A percentile compares a stretch with the other conserved stretches of the same genome.
Evolutionary conservation across 2,329 filamentous ascomycete species (phyloP).

Genomic region (Sarocladiaceae sp.): DNA sequence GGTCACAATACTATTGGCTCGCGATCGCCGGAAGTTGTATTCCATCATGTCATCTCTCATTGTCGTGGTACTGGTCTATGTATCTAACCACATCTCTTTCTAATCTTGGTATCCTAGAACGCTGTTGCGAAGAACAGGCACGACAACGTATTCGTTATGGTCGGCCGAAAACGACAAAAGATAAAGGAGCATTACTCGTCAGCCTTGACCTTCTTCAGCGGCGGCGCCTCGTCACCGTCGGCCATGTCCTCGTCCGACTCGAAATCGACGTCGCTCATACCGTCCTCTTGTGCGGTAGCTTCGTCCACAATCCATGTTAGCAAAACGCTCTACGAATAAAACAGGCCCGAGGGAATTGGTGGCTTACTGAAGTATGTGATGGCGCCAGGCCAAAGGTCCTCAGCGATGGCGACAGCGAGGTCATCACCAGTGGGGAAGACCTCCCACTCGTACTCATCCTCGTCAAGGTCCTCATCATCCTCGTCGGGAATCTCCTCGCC

Average conservation of each 20-base stretch:
- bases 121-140: background rate
- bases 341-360: background rate
- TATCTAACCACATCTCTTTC: no score
- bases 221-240: slow-evolving; percentile 19
- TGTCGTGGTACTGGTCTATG: no score
- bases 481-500: slow-evolving; percentile 49
- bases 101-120: slow-evolving; percentile 7
- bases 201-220: slow-evolving; percentile 38
- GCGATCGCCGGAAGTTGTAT: no score
- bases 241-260: slow-evolving; percentile 46
- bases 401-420: slow-evolving; percentile 70
- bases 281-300: slow-evolving; percentile 60
- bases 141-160: no score
- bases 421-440: slow-evolving; percentile 86
- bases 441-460: slow-evolving; percentile 65
- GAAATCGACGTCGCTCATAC: slow-evolving; percentile 63
- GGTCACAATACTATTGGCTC: no score
- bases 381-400: slow-evolving; percentile 84
- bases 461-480: slow-evolving; percentile 54
- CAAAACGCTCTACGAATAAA: background rate
- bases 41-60: no score
- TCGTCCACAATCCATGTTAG: slow-evolving; percentile 9
- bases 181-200: slow-evolving; percentile 15
- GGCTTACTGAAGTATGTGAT: slow-evolving; percentile 85
- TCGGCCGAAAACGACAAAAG: background rate